Evolutionary conservation across 768 basidiomycete species (phyloP), one percentile per base, ranked within the genome.

Genomic region (Tulasnella sp.): DNA sequence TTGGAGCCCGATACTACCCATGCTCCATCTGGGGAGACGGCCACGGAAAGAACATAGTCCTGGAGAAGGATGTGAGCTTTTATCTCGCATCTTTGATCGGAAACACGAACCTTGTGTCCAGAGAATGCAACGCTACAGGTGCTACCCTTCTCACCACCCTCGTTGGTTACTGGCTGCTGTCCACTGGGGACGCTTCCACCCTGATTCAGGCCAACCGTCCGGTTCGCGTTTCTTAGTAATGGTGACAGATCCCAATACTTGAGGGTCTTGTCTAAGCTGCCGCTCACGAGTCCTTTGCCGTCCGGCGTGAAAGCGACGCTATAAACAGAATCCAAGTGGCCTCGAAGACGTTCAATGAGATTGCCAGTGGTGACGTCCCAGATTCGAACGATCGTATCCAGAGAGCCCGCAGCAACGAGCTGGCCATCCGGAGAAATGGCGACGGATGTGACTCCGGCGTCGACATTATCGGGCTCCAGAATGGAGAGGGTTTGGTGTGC

Each of bases 1-100:
- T 98, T 98, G 46, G 91, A 92, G 74, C 98, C 97, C 15, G 94
- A 96, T 15, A 98, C 96, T 81, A 99, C 92, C 93, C 95, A 92
- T 80, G 93, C 90, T 5, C 94, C 94, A 84, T 98, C 96, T 80
- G 95, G 92, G 70, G 94, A 95, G 71, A 96, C 93, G 26, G 90
- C 90, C 70, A 91, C 91, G 70, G 89, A 89, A 73, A 92, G 86
- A 78, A 92, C 91, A 79, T 91, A 92, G 83, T 92, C 91, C 89
- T 90, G 81, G 46, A 2, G 23, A 48, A 39, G 70, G 57, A 51
- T 9, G 46, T 42, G 20, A 73, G n/a, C 37, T 13, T 26, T 29
- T 35, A 29, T 39, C 20, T 72, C 29, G 61, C 40, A 37, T 69
- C 29, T 18, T 72, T 10, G 39, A 71, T 44, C 51, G 35, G 70